Evolutionary conservation across 208 protist genomes (phyloP), one percentile per base, ranked within the genome.

Genomic region (Zelonia costaricensis): DNA sequence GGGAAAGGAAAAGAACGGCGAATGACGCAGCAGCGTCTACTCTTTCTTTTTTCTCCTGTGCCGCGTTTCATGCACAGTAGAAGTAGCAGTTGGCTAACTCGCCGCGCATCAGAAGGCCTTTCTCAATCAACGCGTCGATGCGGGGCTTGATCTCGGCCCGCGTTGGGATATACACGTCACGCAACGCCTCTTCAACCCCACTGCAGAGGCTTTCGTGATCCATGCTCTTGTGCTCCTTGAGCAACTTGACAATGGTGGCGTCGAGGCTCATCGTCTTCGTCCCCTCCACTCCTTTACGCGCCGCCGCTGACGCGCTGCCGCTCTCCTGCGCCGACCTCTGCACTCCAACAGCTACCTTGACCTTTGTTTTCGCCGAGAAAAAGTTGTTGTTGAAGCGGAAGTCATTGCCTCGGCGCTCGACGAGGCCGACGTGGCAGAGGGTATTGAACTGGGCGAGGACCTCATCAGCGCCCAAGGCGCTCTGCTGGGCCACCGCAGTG

Each of bases 101-200:
- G 33, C 66, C 75, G 33, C 88, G 74, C 0, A 67, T 62, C 27
- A 95, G 60, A 22, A 88, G 74, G 15, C 84, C 81, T 35, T 87
- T 88, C 27, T 81, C 80, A n/a, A 92, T 88, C 5, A 95, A 62
- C 16, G 42, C 44, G n/a, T 84, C 78, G 12, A 95, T 47, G 31
- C 68, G 62, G 16, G 59, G 45, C 58, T 92, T 95, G 15, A 95
- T 84, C 22, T 88, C 78, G 48, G 59, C 28, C 22, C 56, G 36
- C 20, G 69, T 78, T 1, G 84, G 78, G 13, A 55, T 47, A 53
- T 78, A 86, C 7, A 69, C 58, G 25, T 57, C 65, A 30, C 55
- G 18, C 1, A 91, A 45, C 6, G 31, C 58, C 8, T 70, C 31
- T 25, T 60, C 61, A 1, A 92, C 71, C 10, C 38, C 35, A 18